phyloP scores from a whole-genome alignment of 2,329 filamentous ascomycete genomes.

The Lecanicillium sp. region DNA sequence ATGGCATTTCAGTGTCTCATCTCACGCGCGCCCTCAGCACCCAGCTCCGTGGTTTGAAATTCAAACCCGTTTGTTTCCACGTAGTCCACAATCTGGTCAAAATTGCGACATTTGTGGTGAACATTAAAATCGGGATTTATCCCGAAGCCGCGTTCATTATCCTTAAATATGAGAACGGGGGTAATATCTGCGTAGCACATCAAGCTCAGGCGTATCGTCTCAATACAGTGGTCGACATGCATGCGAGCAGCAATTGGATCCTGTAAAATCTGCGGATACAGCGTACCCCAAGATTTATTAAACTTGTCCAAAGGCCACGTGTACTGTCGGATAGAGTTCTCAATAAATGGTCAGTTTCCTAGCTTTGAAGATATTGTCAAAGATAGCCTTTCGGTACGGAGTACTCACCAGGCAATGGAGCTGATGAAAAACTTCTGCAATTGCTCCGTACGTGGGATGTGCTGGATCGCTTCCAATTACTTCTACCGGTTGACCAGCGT shows the following conservation, averaged over 20 bases:
- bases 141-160: constrained; percentile 4
- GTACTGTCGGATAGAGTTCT: constrained; percentile 10
- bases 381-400: no score
- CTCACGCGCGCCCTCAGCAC: no score
- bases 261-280: constrained; percentile 6
- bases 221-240: constrained; percentile 23
- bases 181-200: constrained; percentile 11
- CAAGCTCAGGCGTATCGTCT: constrained; percentile 17
- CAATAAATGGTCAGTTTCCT: neutral
- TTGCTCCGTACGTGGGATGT: constrained; percentile 7
- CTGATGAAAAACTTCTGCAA: constrained; percentile 12
- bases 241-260: constrained; percentile 8
- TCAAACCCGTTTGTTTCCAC: constrained; percentile 7
- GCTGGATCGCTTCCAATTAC: constrained; percentile 6
- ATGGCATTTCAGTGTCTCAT: no score
- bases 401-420: constrained; percentile 12
- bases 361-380: no score
- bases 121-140: constrained; percentile 9
- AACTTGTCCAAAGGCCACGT: constrained; percentile 8
- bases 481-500: constrained; percentile 1
- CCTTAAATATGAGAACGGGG: constrained; percentile 7
- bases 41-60: no score
- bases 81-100: constrained; percentile 7
- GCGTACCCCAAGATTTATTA: constrained; percentile 10
- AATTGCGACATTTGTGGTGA: constrained; percentile 9